These are phyloP conservation scores for Penicillium lagena DNA, from an alignment of 495 filamentous ascomycete genomes.

Conservation along the genomic window DNA sequence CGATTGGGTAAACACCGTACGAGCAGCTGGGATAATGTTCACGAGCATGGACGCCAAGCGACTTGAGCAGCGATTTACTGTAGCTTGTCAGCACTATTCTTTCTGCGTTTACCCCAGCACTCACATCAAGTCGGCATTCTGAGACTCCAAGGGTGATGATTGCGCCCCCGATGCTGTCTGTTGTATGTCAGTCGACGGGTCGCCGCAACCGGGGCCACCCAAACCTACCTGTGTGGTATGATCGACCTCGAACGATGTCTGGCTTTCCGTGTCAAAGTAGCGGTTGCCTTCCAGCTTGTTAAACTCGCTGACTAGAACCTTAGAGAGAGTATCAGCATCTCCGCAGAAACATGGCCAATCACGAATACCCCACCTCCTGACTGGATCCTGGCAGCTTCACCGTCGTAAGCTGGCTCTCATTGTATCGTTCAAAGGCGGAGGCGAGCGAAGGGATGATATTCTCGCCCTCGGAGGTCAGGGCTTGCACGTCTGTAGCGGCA, in stretches of 20 bases:
- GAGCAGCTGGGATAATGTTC: slow-evolving; percentile 87
- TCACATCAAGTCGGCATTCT: slow-evolving; percentile 75
- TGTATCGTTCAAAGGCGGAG: slow-evolving; percentile 90
- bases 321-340: slow-evolving; percentile 10
- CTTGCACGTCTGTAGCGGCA: slow-evolving; percentile 69
- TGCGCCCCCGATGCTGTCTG: slow-evolving; percentile 81
- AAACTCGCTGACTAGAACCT: slow-evolving; percentile 83
- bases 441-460: slow-evolving; percentile 60
- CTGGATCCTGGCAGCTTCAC: slow-evolving; percentile 83
- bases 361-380: slow-evolving; percentile 49
- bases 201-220: too few species aligned
- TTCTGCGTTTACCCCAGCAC: slow-evolving; percentile 1
- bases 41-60: slow-evolving; percentile 64
- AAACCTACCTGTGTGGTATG: slow-evolving; percentile 65
- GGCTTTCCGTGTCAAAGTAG: slow-evolving; percentile 85
- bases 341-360: not conserved
- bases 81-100: slow-evolving; percentile 3
- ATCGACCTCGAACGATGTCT: slow-evolving; percentile 80
- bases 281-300: slow-evolving; percentile 70
- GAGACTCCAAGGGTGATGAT: slow-evolving; percentile 73
- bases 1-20: slow-evolving; percentile 70
- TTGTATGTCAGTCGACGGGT: not conserved
- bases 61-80: slow-evolving; percentile 67
- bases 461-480: slow-evolving; percentile 65
- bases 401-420: slow-evolving; percentile 84